Evolutionary conservation across 352 stramenopile genomes (phyloP).

Genomic region (Pythium rishiriense): DNA sequence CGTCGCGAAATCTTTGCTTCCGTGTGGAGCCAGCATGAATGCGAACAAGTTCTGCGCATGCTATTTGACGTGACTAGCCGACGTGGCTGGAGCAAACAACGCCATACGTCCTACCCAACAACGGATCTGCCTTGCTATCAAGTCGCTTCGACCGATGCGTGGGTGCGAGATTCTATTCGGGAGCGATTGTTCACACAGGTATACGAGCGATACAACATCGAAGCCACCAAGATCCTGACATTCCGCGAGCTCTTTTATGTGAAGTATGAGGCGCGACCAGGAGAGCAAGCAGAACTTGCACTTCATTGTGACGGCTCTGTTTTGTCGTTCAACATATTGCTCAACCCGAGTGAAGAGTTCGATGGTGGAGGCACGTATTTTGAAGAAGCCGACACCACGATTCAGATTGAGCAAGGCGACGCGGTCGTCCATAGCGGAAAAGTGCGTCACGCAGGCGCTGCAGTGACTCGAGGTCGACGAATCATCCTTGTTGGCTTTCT

Average conservation of each 20-base stretch:
- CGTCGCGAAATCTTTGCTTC: constrained; percentile 41
- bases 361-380: constrained; percentile 93
- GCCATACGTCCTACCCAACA: constrained; percentile 80
- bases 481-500: constrained; percentile 94
- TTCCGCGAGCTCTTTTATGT: constrained; percentile 90
- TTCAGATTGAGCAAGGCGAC: constrained; percentile 85
- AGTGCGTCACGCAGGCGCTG: constrained; percentile 89
- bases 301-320: constrained; percentile 93
- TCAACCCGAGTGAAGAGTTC: constrained; percentile 85
- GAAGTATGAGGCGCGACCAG: constrained; percentile 72
- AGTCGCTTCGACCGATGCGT: constrained; percentile 60
- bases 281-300: constrained; percentile 73
- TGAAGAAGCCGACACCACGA: constrained; percentile 61
- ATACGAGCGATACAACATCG: constrained; percentile 42
- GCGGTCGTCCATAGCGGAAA: constrained; percentile 91
- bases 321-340: constrained; percentile 93
- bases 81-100: constrained; percentile 73
- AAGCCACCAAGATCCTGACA: constrained; percentile 42
- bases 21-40: constrained; percentile 62
- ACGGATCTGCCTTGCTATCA: constrained; percentile 82
- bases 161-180: constrained; percentile 56
- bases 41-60: constrained; percentile 35
- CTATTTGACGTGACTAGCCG: constrained; percentile 40
- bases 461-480: constrained; percentile 79
- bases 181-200: constrained; percentile 64